These are phyloP conservation scores for Claviceps citrina DNA, from an alignment of 2,329 filamentous ascomycete genomes.

Conservation along the genomic window DNA sequence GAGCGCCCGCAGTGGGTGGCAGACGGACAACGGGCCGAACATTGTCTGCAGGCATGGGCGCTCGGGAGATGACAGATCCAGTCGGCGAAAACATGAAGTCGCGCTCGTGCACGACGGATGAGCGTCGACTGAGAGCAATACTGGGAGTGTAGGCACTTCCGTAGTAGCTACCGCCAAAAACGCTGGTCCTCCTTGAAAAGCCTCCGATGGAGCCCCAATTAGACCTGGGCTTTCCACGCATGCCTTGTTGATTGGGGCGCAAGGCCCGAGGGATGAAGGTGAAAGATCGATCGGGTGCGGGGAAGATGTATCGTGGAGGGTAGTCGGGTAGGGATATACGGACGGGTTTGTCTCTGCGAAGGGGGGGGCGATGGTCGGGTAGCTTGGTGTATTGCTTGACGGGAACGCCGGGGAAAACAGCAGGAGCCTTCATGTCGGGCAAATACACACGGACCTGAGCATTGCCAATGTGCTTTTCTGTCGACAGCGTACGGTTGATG, in stretches of 20 bases:
- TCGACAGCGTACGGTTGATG: conserved; percentile 67
- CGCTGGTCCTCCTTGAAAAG: conserved; percentile 67
- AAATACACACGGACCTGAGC: conserved; percentile 71
- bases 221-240: conserved; percentile 52
- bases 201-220: conserved; percentile 51
- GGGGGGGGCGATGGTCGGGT: conserved; percentile 82
- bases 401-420: conserved; percentile 58
- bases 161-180: conserved; percentile 53
- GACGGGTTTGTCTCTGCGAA: conserved; percentile 91
- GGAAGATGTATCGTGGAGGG: conserved; percentile 76
- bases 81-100: conserved; percentile 69
- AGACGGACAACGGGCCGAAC: conserved; percentile 66
- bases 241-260: conserved; percentile 80
- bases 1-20: conserved; percentile 45
- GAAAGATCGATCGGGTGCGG: conserved; percentile 78
- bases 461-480: conserved; percentile 68
- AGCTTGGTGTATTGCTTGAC: conserved; percentile 87
- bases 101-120: conserved; percentile 53
- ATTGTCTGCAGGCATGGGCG: conserved; percentile 44
- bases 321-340: conserved; percentile 76
- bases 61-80: conserved; percentile 59
- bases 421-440: conserved; percentile 56
- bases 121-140: conserved; percentile 73
- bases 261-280: conserved; percentile 94
- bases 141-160: conserved; percentile 78